Percentiles rank a stretch among this genome's conserved stretches.
phyloP scores from a whole-genome alignment of 2,329 filamentous ascomycete genomes.

The Xylogone sp. region DNA sequence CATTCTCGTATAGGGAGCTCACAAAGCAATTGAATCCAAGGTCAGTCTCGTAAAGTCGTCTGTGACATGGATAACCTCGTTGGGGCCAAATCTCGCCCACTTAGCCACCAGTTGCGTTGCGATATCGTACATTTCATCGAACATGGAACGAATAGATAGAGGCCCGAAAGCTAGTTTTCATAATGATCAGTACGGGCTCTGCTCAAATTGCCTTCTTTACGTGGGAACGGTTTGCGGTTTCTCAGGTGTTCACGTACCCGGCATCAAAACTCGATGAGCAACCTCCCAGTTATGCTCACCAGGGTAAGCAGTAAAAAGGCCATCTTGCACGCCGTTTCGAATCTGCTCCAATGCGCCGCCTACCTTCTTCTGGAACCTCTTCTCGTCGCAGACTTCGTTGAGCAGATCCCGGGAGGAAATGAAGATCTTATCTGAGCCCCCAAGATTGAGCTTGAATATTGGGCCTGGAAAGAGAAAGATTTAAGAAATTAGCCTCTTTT shows the following conservation, averaged over 20 bases:
- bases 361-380: slow-evolving; percentile 59
- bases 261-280: slow-evolving; percentile 62
- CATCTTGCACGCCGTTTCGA: slow-evolving; percentile 58
- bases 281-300: slow-evolving; percentile 62
- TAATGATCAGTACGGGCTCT: no score
- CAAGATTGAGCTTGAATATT: slow-evolving; percentile 55
- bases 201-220: no score
- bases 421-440: slow-evolving; percentile 44
- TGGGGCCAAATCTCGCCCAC: slow-evolving; percentile 60
- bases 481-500: no score
- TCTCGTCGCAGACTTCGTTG: slow-evolving; percentile 63
- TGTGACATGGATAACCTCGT: slow-evolving; percentile 52
- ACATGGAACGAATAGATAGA: slow-evolving; percentile 64
- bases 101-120: slow-evolving; percentile 63
- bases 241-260: slow-evolving; percentile 26
- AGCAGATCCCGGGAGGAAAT: slow-evolving; percentile 52
- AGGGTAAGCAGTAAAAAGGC: slow-evolving; percentile 56
- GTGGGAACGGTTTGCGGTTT: no score
- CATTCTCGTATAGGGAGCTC: slow-evolving; percentile 59
- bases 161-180: slow-evolving; percentile 57
- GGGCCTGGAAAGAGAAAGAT: slow-evolving; percentile 30
- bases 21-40: slow-evolving; percentile 68
- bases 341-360: slow-evolving; percentile 48
- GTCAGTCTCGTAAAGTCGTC: slow-evolving; percentile 70
- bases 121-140: slow-evolving; percentile 66